These are phyloP conservation scores for Globisporangium camurandrum DNA, from an alignment of 352 stramenopile genomes.

Conservation along the genomic window DNA sequence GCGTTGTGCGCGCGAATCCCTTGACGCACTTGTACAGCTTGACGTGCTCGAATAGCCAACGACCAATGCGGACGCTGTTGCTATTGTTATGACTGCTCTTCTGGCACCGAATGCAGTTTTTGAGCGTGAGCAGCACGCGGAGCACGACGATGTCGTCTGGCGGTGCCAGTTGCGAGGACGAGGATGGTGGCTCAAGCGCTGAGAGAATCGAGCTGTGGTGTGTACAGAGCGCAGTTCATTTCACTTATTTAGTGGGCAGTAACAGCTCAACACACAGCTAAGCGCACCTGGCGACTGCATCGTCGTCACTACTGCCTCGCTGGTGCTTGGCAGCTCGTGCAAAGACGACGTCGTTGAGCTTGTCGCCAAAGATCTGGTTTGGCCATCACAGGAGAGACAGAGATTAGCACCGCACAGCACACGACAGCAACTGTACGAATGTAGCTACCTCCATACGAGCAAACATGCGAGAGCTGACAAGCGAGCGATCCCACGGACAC, in stretches of 20 bases:
- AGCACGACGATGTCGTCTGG: constrained; percentile 24
- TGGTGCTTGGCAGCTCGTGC: constrained; percentile 6
- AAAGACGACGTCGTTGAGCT: constrained; percentile 51
- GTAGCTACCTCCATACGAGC: too few relatives aligned
- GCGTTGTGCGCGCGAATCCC: constrained; percentile 7
- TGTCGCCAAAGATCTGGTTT: constrained; percentile 59
- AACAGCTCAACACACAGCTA: background rate
- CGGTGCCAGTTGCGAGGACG: too few relatives aligned
- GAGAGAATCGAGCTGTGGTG: constrained; percentile 11
- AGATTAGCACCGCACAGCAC: background rate
- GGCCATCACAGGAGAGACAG: constrained; percentile 9
- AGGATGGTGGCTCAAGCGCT: constrained; percentile 27
- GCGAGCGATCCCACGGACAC: background rate
- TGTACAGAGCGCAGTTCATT: background rate
- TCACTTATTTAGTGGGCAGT: background rate
- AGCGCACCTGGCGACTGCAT: constrained; percentile 19
- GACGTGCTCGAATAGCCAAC: constrained; percentile 24
- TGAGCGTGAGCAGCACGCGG: constrained; percentile 45
- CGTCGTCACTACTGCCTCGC: background rate
- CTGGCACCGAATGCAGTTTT: constrained; percentile 51
- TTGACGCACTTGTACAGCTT: constrained; percentile 18
- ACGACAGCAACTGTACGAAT: too few relatives aligned
- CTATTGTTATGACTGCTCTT: background rate
- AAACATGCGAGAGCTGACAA: too few relatives aligned
- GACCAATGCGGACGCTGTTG: constrained; percentile 14